phyloP scores from a whole-genome alignment of 2,329 filamentous ascomycete genomes.

The Scolecobasidium constrictum region DNA sequence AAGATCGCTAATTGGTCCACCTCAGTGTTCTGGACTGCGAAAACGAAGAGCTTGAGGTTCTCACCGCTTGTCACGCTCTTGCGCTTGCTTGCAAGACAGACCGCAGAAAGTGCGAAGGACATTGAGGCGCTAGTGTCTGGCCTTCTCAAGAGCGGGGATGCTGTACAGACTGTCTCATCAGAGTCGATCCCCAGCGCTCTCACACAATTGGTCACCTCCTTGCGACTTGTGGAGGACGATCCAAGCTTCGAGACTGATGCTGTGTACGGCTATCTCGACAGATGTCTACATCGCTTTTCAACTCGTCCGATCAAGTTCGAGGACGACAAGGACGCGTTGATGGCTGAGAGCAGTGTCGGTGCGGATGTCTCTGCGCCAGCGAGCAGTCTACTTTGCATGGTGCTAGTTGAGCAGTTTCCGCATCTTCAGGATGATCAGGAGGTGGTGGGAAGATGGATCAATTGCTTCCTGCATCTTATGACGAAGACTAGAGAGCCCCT shows the following conservation, averaged over 20 bases:
- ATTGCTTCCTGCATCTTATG: conserved; percentile 12
- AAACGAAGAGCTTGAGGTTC: conserved; percentile 48
- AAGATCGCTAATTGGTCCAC: conserved; percentile 70
- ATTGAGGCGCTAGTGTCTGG: conserved; percentile 47
- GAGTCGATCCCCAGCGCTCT: conserved; percentile 22
- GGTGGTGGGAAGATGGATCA: conserved; percentile 17
- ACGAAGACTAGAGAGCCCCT: not conserved
- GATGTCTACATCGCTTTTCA: conserved; percentile 66
- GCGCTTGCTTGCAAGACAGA: conserved; percentile 42
- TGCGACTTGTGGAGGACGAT: conserved; percentile 23
- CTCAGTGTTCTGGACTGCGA: conserved; percentile 84
- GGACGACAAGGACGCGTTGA: conserved; percentile 50
- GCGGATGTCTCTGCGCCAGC: conserved; percentile 17
- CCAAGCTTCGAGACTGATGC: conserved; percentile 20
- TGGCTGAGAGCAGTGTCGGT: conserved; percentile 24
- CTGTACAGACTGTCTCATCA: conserved; percentile 40
- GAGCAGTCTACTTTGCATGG: conserved; percentile 6
- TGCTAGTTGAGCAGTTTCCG: conserved; percentile 16
- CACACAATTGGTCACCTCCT: conserved; percentile 37
- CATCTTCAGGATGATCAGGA: conserved; percentile 31
- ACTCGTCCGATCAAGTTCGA: conserved; percentile 75
- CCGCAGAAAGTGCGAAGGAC: conserved; percentile 38
- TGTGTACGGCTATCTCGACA: conserved; percentile 67
- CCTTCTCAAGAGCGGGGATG: conserved; percentile 53
- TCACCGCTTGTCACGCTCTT: conserved; percentile 66